These are phyloP conservation scores for Tagetes erecta DNA, from an alignment of 129 eudicot genomes.

Conservation along the genomic window DNA sequence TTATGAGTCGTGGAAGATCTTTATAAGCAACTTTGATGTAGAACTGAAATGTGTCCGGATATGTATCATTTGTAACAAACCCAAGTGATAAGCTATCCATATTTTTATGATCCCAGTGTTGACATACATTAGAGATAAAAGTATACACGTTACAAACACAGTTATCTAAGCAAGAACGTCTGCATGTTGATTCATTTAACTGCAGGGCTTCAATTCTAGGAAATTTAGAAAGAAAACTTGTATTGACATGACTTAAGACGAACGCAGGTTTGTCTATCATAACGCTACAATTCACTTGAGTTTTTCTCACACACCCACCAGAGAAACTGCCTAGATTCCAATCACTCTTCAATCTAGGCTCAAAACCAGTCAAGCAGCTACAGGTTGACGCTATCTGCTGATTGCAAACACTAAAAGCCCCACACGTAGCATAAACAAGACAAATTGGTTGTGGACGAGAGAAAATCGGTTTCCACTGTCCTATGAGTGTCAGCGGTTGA, in stretches of 20 bases:
- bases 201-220: neutral
- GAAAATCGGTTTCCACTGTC: no score
- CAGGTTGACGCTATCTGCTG: neutral
- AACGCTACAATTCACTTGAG: neutral
- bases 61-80: neutral
- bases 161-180: conserved; percentile 5
- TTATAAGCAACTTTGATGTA: conserved; percentile 21
- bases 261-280: conserved; percentile 12
- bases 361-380: conserved; percentile 37
- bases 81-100: neutral
- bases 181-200: conserved; percentile 19
- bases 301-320: conserved; percentile 38
- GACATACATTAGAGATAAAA: neutral
- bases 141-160: conserved; percentile 9
- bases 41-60: neutral
- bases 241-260: neutral
- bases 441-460: no score
- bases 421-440: conserved; percentile 30
- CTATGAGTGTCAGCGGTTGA: neutral
- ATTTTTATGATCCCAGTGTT: conserved; percentile 5
- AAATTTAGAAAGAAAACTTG: neutral
- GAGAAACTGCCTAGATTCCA: conserved; percentile 37
- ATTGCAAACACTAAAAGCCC: conserved; percentile 34
- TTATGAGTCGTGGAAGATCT: no score
- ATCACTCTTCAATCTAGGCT: conserved; percentile 14